These are phyloP conservation scores for Arthonia radiata DNA, from an alignment of 495 filamentous ascomycete species.

Conservation along the genomic window DNA sequence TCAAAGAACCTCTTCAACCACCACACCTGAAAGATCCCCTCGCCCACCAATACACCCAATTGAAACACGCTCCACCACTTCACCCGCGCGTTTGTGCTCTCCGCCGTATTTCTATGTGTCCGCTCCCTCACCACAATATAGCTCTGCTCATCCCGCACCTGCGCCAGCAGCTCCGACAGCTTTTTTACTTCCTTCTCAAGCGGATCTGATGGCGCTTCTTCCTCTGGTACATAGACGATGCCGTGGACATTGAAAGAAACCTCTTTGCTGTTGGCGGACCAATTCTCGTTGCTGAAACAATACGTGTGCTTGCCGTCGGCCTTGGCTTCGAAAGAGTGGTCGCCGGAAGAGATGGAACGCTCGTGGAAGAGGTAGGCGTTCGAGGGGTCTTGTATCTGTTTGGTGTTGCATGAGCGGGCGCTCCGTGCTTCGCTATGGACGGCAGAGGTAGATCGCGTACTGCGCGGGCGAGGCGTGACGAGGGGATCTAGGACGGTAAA, in stretches of 20 bases:
- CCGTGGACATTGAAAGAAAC: constrained; percentile 98
- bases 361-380: constrained; percentile 52
- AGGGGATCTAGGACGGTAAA: too few relatives aligned
- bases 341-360: constrained; percentile 59
- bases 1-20: constrained; percentile 68
- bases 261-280: constrained; percentile 77
- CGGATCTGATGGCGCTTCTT: constrained; percentile 62
- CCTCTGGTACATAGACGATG: constrained; percentile 87
- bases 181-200: constrained; percentile 66
- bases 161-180: constrained; percentile 61
- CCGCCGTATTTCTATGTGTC: constrained; percentile 90
- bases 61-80: constrained; percentile 99
- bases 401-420: too few relatives aligned
- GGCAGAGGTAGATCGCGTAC: too few relatives aligned
- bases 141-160: constrained; percentile 91
- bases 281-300: constrained; percentile 98
- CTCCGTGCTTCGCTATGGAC: too few relatives aligned
- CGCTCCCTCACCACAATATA: constrained; percentile 92
- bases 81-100: constrained; percentile 88
- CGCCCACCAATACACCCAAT: constrained; percentile 63
- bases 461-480: too few relatives aligned
- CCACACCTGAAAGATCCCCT: constrained; percentile 97
- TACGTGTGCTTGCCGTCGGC: constrained; percentile 77
- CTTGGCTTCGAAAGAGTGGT: constrained; percentile 72
- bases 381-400: constrained; percentile 65